Evolutionary conservation across 2,329 filamentous ascomycete genomes (phyloP), one percentile per base, ranked within the genome.

Genomic region (Exophiala dermatitidis): DNA sequence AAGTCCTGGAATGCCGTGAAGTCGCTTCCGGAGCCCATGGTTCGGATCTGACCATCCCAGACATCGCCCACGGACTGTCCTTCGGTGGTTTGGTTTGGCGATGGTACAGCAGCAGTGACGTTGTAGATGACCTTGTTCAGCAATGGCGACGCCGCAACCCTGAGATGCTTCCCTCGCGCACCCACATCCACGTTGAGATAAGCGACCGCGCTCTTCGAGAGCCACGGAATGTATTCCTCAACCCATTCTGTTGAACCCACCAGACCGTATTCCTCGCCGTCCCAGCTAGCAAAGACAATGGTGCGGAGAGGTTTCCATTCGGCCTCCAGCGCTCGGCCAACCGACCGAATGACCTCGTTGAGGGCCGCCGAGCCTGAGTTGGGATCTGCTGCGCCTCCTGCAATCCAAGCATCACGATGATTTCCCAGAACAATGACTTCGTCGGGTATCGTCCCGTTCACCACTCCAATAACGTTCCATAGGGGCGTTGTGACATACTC

Each of bases 351-450:
- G 1, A 90, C 82, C 63, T 94, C 88, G 60, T 89, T 90, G 42
- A 94, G 69, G 0, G 84, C 81, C 3, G 88, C 86, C 10, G 85
- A 90, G 57, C 88, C 88, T 58, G 84, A 87, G 73, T 91, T 91
- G 1, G 88, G 88, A 62, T 94, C 88, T 8, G 77, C 86, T 10
- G 87, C 86, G 28, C 88, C 88, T n/a, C 88, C 88, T 19, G 84
- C 84, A 63, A 91, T 85, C 88, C 88, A 94, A 0, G 90, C 88
- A 69, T 95, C 90, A 33, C 90, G 82, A 66, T 95, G 90, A 65
- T 95, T 95, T n/a, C 90, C 90, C 32, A 97, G 73, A 2, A 98
- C 78, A 43, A 98, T 76, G 1, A 95, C 89, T 65, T 96, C 90
- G 63, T 95, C 83, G 0, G 83, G 76, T 34, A 93, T 82, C 2